Evolutionary conservation across 163 green algal species (phyloP), one percentile per base, ranked within the genome.

Genomic region (Scenedesmus sp.): DNA sequence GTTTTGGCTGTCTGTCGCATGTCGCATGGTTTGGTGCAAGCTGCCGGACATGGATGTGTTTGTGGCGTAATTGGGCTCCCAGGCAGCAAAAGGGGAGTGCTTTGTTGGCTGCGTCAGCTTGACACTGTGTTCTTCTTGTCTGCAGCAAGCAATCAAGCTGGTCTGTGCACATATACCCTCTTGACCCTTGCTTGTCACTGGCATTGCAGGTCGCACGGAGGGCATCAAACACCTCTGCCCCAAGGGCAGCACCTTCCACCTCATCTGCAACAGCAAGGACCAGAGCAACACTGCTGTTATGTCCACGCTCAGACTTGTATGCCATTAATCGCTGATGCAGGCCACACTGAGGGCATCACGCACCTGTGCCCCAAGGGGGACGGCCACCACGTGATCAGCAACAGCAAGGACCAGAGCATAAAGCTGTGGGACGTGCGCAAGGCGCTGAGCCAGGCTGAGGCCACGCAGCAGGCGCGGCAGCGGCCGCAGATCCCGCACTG

Each of bases 241-340:
- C 6, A 18, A 55, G 1, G 18, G 12, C 23, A 54, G 73, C 73
- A 55, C 16, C 16, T 6, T 18, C 3, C 10, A 52, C 13, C 7
- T 99, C 13, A 96, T 99, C 83, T 95, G 83, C 93, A 99, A 99
- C 94, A 79, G 81, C 93, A 99, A 99, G 96, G 98, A 99, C 93
- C 98, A 99, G 94, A 98, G 93, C 23, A 92, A 77, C 16, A 16
- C 34, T 46, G 34, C 34, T 46, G 34, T 46, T 46, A 46, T 46
- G 34, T 46, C 34, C 34, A 46, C 34, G 34, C 34, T 46, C 34
- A 46, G 34, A 46, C 34, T 46, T 46, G 34, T 46, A 46, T 46
- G 34, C 13, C 34, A 46, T 46, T 46, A 46, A 46, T 46, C 34
- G 34, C 34, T 46, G 34, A 46, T 46, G 34, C 88, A 92, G 98